Percentiles rank a stretch among this genome's conserved stretches.
phyloP scores from a whole-genome alignment of 257 asterid genomes.

The Apocynum venetum region DNA sequence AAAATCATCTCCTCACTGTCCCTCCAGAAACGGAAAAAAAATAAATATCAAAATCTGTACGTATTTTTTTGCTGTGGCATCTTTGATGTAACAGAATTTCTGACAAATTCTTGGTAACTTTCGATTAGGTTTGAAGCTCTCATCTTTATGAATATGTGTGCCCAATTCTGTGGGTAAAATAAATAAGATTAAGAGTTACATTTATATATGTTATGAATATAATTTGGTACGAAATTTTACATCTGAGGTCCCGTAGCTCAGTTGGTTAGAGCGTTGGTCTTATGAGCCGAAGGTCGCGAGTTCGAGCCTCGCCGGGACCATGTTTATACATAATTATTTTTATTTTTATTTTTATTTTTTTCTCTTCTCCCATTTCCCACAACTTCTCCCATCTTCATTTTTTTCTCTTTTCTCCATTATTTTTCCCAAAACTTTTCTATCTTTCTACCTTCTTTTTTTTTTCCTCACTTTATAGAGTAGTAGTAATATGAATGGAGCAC shows the following conservation, averaged over 20 bases:
- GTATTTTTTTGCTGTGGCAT: not conserved
- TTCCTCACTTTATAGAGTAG: no score
- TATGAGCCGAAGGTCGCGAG: slow-evolving; percentile 99
- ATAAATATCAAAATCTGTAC: not conserved
- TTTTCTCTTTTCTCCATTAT: no score
- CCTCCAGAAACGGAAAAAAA: not conserved
- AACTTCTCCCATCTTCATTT: no score
- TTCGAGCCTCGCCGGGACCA: slow-evolving; percentile 99
- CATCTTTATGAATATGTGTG: not conserved
- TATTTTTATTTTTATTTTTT: no score
- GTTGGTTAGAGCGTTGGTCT: slow-evolving; percentile 99
- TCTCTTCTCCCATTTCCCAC: no score
- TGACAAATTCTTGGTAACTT: not conserved
- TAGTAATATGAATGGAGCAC: no score
- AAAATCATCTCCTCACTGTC: not conserved
- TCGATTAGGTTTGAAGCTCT: not conserved
- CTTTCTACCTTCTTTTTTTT: no score
- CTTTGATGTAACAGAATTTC: slow-evolving; percentile 11
- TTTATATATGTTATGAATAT: no score
- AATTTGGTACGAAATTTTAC: no score
- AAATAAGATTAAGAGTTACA: no score
- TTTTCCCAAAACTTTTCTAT: no score
- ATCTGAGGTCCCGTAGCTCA: slow-evolving; percentile 85
- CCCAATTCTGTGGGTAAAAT: not conserved
- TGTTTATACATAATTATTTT: no score